These are phyloP conservation scores for Boletus reticulatus DNA, from an alignment of 768 basidiomycete species.

Conservation along the genomic window DNA sequence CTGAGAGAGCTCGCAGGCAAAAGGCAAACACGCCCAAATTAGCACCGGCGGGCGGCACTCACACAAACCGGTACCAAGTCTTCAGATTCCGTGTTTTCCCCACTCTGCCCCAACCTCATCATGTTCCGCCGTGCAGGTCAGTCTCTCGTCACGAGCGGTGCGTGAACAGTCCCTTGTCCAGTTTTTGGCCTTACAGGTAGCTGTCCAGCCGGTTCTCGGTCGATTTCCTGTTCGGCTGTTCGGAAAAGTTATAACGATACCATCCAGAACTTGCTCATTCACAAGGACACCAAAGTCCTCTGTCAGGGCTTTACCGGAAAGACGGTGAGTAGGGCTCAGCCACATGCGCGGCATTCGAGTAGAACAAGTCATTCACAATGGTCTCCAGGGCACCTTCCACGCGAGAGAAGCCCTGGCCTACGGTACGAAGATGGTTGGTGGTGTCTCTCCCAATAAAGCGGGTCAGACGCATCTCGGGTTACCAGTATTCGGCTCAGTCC, in stretches of 20 bases:
- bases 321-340: conserved; percentile 55
- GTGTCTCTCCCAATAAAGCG: conserved; percentile 95
- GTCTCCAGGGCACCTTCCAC: conserved; percentile 89
- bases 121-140: conserved; percentile 64
- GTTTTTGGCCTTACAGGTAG: neutral
- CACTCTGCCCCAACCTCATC: conserved; percentile 10
- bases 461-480: conserved; percentile 93
- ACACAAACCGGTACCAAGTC: conserved; percentile 5
- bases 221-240: conserved; percentile 75
- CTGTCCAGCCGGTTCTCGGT: conserved; percentile 61
- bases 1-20: no score
- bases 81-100: conserved; percentile 7
- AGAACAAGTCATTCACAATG: conserved; percentile 3
- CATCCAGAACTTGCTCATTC: conserved; percentile 86
- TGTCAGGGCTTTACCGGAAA: conserved; percentile 95
- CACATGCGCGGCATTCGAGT: neutral
- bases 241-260: conserved; percentile 85
- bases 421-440: conserved; percentile 97
- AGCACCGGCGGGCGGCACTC: conserved; percentile 20
- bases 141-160: conserved; percentile 53
- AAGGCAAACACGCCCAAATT: conserved; percentile 29
- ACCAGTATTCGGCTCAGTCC: conserved; percentile 90
- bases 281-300: conserved; percentile 92
- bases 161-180: conserved; percentile 12
- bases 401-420: conserved; percentile 89